phyloP scores from a whole-genome alignment of 2,329 filamentous ascomycete genomes.

The Aureobasidium sp. region DNA sequence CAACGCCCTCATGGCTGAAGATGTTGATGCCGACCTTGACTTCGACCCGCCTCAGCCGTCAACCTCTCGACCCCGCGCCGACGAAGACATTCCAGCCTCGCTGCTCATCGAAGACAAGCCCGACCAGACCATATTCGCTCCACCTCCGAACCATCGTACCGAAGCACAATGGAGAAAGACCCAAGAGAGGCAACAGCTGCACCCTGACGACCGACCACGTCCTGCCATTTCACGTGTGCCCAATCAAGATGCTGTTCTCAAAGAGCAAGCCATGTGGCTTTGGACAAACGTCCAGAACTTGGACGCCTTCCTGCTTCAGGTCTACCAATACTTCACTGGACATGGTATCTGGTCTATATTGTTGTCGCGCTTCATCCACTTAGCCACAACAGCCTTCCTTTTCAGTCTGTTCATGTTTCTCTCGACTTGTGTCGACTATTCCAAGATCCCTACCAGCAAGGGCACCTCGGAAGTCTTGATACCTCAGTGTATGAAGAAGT shows the following conservation, averaged over 20 bases:
- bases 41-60: not conserved
- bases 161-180: conserved; percentile 47
- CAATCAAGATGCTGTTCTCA: conserved; percentile 40
- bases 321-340: conserved; percentile 79
- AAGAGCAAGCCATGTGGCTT: conserved; percentile 79
- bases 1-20: conserved; percentile 48
- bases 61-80: not conserved
- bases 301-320: conserved; percentile 76
- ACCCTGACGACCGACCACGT: conserved; percentile 22
- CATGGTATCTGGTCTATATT: conserved; percentile 82
- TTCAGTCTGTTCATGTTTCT: conserved; percentile 77
- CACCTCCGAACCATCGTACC: conserved; percentile 16
- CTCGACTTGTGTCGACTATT: conserved; percentile 78
- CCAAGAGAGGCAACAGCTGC: conserved; percentile 40
- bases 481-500: conserved; percentile 60
- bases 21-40: conserved; percentile 19
- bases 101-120: conserved; percentile 49
- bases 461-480: conserved; percentile 56
- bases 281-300: conserved; percentile 90
- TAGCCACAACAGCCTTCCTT: conserved; percentile 75
- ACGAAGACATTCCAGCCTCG: conserved; percentile 53
- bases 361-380: conserved; percentile 61
- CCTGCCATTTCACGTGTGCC: conserved; percentile 4
- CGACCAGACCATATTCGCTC: conserved; percentile 12
- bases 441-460: conserved; percentile 60